Base-by-base conservation (phyloP, 169 alveolate species). In the Plasmodium sp. region DNA sequence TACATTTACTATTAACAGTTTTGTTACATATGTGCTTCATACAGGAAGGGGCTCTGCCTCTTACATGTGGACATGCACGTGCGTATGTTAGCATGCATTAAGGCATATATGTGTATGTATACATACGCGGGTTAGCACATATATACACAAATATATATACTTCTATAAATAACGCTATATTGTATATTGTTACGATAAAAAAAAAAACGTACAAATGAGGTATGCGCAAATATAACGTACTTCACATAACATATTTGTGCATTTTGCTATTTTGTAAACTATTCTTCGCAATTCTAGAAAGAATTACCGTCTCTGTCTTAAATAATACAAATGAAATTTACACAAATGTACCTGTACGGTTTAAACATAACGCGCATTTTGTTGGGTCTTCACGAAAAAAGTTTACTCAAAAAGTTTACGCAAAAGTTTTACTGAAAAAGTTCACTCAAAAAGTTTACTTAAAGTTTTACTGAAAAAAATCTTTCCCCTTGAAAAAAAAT, bases 271-370 rank as follows among this genome's bases (percentile, higher is more conserved):
- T 80, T 45, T 80, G 43, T 18, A 39, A 39, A 39, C 14, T 39
- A 80, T 43, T 80, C 36, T 43, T 80, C 34, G 45, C 41, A 80
- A 80, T 45, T 80, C 41, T 80, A 3, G 56, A 33, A 80, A 4
- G 36, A 80, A 43, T 80, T 80, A 80, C 36, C 2, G 2, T 62
- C 71, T 80, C 56, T 80, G 84, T 80, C 84, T 80, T 80, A 80
- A 18, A 80, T 80, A 14, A 80, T 18, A 80, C 58, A 33, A 80
- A 80, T 80, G 27, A 80, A 39, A 16, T 80, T 80, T 36, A 80
- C 84, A 80, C 84, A 80, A 80, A 80, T 45, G 27, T 31, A 67
- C 39, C 41, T 67, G 77, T 22, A 22, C 33, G n/a, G 33, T 6
- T 27, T 67, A 67, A 67, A 67, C 77, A 27, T 27, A 67, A 67